Evolutionary conservation across 129 eudicot species (phyloP).

Genomic region (Helianthus tuberosus): DNA sequence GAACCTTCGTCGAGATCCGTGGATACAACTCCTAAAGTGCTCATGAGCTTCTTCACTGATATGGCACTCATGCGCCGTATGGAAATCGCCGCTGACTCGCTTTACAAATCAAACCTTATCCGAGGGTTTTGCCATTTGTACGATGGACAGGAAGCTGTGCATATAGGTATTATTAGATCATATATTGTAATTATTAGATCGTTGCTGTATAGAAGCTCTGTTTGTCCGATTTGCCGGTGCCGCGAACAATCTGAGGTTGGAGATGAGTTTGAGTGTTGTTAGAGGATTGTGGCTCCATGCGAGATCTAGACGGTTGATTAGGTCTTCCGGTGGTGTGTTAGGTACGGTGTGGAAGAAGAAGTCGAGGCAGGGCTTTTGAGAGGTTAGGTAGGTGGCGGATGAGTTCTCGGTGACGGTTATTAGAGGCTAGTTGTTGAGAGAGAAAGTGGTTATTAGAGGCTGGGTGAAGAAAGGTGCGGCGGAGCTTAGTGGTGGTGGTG

Average conservation of each 20-base stretch:
- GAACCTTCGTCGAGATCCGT: constrained; percentile 87
- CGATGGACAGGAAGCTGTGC: constrained; percentile 95
- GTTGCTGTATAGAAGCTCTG: constrained; percentile 42
- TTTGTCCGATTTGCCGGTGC: constrained; percentile 38
- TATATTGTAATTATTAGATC: no score
- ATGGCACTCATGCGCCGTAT: constrained; percentile 94
- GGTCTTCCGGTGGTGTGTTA: background rate
- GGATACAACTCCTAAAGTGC: constrained; percentile 68
- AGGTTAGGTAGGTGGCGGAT: no score
- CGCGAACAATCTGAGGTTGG: constrained; percentile 5
- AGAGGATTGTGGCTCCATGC: no score
- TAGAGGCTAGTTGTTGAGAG: no score
- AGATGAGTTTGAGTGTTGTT: no score
- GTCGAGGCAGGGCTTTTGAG: constrained; percentile 18
- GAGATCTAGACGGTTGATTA: no score
- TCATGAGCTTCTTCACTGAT: constrained; percentile 77
- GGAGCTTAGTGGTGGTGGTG: constrained; percentile 7
- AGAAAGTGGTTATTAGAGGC: no score
- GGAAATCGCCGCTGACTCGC: constrained; percentile 98
- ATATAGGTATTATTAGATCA: constrained; percentile 54
- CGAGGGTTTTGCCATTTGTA: constrained; percentile 93
- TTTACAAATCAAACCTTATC: constrained; percentile 88
- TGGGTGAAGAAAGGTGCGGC: no score
- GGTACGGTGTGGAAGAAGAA: constrained; percentile 50
- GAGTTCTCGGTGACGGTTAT: no score